Conservation (phyloP, 768 basidiomycete species). For the Leccinum subtestaceum region DNA sequence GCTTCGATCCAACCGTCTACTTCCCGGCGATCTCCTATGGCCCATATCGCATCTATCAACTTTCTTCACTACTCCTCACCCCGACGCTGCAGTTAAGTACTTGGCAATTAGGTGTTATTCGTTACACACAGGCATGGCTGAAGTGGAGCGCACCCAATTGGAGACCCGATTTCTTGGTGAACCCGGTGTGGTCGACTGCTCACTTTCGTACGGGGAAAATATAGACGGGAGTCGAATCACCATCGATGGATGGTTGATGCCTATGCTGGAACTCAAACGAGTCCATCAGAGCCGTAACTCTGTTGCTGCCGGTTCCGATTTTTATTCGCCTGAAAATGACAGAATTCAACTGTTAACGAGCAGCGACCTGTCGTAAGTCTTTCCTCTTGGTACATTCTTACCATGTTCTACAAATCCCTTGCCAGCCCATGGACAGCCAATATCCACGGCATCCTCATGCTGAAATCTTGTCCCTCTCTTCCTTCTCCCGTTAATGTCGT, state of each 20-base stretch:
- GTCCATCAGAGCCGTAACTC: conserved; percentile 49
- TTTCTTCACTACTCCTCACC: conserved; percentile 49
- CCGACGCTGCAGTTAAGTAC: conserved; percentile 61
- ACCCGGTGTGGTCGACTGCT: conserved; percentile 56
- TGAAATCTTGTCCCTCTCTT: conserved; percentile 42
- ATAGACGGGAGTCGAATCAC: conserved; percentile 42
- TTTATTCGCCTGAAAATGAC: conserved; percentile 42
- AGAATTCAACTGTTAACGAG: conserved; percentile 35
- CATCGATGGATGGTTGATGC: conserved; percentile 82
- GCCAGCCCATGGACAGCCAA: conserved; percentile 55
- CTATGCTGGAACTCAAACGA: conserved; percentile 64
- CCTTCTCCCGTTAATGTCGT: conserved; percentile 45
- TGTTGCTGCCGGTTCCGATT: conserved; percentile 44
- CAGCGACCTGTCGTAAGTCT: conserved; percentile 54
- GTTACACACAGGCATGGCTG: conserved; percentile 72
- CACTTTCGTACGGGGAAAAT: conserved; percentile 52
- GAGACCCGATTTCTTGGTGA: conserved; percentile 64
- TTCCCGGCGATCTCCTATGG: conserved; percentile 67
- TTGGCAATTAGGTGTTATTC: conserved; percentile 80
- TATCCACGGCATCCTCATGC: conserved; percentile 64
- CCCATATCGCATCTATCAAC: conserved; percentile 40
- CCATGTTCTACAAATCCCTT: conserved; percentile 13
- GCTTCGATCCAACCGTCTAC: conserved; percentile 65
- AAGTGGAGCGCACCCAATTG: conserved; percentile 65
- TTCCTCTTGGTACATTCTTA: not conserved